These are phyloP conservation scores for Corrigiola litoralis DNA, from an alignment of 179 eudicot genomes.

Conservation along the genomic window DNA sequence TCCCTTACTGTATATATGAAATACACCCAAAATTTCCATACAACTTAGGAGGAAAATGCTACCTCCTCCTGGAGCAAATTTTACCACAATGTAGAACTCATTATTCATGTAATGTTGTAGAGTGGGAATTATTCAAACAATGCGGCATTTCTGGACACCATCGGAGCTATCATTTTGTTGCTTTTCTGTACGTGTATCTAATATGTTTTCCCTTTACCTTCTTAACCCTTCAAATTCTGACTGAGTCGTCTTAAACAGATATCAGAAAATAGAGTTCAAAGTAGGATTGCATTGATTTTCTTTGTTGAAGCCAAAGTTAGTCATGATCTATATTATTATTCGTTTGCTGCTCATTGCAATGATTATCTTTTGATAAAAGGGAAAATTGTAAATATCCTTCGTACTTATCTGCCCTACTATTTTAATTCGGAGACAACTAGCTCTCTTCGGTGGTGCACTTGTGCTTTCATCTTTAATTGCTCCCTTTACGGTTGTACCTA, in stretches of 20 bases:
- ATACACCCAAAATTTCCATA: background rate
- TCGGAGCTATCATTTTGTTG: background rate
- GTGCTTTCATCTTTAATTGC: background rate
- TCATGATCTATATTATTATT: no score
- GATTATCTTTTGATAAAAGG: background rate
- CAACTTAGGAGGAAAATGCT: background rate
- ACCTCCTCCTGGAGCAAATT: background rate
- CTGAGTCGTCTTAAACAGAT: background rate
- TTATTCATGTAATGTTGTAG: background rate
- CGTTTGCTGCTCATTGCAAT: no score
- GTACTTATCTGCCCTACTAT: background rate
- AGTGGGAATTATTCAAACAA: background rate
- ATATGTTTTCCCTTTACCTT: background rate
- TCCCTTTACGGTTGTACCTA: slow-evolving; percentile 17
- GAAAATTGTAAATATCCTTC: background rate
- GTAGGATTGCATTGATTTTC: no score
- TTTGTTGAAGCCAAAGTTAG: no score
- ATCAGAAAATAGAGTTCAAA: background rate
- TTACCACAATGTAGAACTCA: background rate
- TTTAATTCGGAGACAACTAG: background rate
- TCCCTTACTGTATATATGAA: slow-evolving; percentile 13
- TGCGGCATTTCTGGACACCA: background rate
- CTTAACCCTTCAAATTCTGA: background rate
- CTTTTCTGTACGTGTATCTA: background rate
- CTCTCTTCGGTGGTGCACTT: background rate